Evolutionary conservation across 2,329 filamentous ascomycete genomes (phyloP).

Genomic region (Pseudogymnoascus sp.): DNA sequence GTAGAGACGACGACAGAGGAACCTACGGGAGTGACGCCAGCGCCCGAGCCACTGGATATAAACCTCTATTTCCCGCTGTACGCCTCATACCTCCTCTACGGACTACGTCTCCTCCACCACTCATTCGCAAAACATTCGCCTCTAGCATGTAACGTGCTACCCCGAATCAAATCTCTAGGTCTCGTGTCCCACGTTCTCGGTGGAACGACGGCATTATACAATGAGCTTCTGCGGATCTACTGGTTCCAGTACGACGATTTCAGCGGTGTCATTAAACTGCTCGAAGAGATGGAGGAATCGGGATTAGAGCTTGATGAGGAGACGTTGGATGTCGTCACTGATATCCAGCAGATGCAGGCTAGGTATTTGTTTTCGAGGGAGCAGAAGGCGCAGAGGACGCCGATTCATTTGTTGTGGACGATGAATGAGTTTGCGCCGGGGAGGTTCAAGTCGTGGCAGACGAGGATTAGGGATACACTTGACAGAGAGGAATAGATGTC

Average conservation of each 20-base stretch:
- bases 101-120: conserved; percentile 48
- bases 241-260: conserved; percentile 55
- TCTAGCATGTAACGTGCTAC: conserved; percentile 54
- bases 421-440: conserved; percentile 24
- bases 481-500: neutral
- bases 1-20: conserved; percentile 3
- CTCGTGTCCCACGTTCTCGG: conserved; percentile 65
- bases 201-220: conserved; percentile 63
- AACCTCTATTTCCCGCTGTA: conserved; percentile 58
- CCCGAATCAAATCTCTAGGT: conserved; percentile 60
- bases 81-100: conserved; percentile 51
- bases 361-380: conserved; percentile 12
- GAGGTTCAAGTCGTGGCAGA: conserved; percentile 21
- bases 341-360: conserved; percentile 19
- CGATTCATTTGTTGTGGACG: conserved; percentile 21
- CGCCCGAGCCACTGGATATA: conserved; percentile 11
- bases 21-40: conserved; percentile 11
- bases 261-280: conserved; percentile 18
- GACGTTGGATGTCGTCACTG: conserved; percentile 22
- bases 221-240: conserved; percentile 53
- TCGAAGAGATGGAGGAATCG: conserved; percentile 27
- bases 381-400: conserved; percentile 17
- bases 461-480: conserved; percentile 17
- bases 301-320: conserved; percentile 27
- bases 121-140: conserved; percentile 52